phyloP scores from a whole-genome alignment of 352 stramenopile genomes.

The Phytopythium aichiense region DNA sequence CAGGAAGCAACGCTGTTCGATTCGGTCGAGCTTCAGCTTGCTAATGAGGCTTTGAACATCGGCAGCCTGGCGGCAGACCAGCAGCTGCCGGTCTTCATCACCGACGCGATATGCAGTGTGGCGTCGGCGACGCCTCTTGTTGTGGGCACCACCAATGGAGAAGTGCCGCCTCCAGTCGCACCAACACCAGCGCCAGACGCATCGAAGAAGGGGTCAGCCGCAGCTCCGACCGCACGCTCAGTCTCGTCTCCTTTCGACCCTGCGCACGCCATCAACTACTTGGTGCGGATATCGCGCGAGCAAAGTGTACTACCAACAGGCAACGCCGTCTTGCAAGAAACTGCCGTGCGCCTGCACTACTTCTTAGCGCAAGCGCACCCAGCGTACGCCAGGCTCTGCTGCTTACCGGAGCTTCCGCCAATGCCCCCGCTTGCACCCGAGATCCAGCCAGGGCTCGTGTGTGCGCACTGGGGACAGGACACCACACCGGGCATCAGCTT shows the following conservation, averaged over 20 bases:
- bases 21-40: slow-evolving; percentile 51
- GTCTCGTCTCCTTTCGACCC: not conserved
- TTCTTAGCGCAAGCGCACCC: slow-evolving; percentile 63
- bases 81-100: slow-evolving; percentile 1
- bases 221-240: not conserved
- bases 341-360: slow-evolving; percentile 33
- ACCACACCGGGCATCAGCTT: slow-evolving; percentile 39
- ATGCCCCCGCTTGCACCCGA: slow-evolving; percentile 49
- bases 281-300: slow-evolving; percentile 45
- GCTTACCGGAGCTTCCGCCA: slow-evolving; percentile 34
- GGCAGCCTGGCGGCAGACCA: not conserved
- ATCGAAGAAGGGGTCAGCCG: not conserved
- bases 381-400: slow-evolving; percentile 47
- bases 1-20: slow-evolving; percentile 53
- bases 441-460: slow-evolving; percentile 56
- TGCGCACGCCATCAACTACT: slow-evolving; percentile 52
- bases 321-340: slow-evolving; percentile 29
- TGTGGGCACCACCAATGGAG: not conserved
- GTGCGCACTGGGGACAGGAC: slow-evolving; percentile 51
- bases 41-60: not conserved
- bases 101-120: slow-evolving; percentile 3
- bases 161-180: not conserved
- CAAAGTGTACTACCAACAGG: slow-evolving; percentile 34
- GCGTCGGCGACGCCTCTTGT: not conserved
- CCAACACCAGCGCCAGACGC: slow-evolving; percentile 10